These are phyloP conservation scores for Acer yangbiense DNA, from an alignment of 345 rosid species.

Conservation along the genomic window DNA sequence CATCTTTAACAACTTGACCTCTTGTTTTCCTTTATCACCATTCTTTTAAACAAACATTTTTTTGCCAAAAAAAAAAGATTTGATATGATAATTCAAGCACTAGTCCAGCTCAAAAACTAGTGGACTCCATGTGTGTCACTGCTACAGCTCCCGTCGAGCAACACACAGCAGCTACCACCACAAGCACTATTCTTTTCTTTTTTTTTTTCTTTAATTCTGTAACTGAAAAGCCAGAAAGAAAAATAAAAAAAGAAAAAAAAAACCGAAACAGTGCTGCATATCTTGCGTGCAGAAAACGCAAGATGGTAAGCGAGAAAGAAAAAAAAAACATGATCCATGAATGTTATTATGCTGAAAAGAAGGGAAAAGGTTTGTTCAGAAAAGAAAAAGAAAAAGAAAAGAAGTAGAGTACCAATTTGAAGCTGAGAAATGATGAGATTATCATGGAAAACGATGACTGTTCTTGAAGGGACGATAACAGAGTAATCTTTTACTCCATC, in stretches of 20 bases:
- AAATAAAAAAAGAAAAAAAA: no score
- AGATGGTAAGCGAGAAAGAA: not conserved
- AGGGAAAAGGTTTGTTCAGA: not conserved
- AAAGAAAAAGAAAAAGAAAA: not conserved
- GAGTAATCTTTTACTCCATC: conserved; percentile 68
- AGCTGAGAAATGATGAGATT: conserved; percentile 57
- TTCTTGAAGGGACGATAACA: conserved; percentile 75
- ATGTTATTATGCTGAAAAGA: not conserved
- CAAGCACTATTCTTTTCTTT: no score
- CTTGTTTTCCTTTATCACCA: no score
- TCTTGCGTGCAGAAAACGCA: not conserved
- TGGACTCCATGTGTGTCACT: no score
- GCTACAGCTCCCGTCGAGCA: no score
- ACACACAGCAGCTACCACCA: no score
- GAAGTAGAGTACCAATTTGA: conserved; percentile 60
- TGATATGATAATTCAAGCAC: no score
- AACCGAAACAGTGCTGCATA: no score
- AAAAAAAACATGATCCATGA: not conserved
- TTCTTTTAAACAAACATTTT: no score
- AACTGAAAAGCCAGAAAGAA: not conserved
- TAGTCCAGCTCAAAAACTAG: no score
- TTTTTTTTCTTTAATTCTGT: not conserved
- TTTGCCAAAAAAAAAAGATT: no score
- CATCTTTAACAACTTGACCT: not conserved
- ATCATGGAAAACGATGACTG: conserved; percentile 92